Evolutionary conservation across 2,329 filamentous ascomycete species (phyloP).

Genomic region (Trichoderma sp.): DNA sequence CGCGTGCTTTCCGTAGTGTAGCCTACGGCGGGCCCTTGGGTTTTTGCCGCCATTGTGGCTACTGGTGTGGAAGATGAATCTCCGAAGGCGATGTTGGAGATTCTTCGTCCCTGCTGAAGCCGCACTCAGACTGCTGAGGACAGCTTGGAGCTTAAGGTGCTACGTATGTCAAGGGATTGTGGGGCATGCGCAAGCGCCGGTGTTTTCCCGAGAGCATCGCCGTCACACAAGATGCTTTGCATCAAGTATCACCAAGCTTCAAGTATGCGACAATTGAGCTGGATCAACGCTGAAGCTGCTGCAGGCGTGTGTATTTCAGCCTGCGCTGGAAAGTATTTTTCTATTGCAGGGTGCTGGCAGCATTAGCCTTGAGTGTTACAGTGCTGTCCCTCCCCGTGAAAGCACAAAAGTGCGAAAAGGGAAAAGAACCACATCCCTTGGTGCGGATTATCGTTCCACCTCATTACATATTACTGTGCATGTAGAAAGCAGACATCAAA

Average conservation of each 20-base stretch:
- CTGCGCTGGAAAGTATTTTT: neutral
- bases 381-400: no score
- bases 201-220: conserved; percentile 13
- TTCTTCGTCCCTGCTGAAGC: conserved; percentile 29
- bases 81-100: conserved; percentile 32
- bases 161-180: conserved; percentile 18
- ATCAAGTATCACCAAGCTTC: neutral
- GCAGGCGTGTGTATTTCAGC: neutral
- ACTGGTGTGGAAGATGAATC: conserved; percentile 31
- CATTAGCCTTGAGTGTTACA: neutral
- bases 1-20: conserved; percentile 79
- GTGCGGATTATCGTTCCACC: conserved; percentile 10
- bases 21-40: conserved; percentile 62
- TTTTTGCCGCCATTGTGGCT: conserved; percentile 44
- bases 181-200: conserved; percentile 19
- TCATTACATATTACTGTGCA: neutral
- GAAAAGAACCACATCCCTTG: neutral
- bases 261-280: neutral
- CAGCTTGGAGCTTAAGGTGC: conserved; percentile 43
- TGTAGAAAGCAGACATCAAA: neutral
- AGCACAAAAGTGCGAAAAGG: neutral
- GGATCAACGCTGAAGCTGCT: neutral
- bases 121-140: conserved; percentile 33
- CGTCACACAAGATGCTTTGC: neutral
- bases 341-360: neutral